These are phyloP conservation scores for Pseudogymnoascus sp. DNA, from an alignment of 2,329 filamentous ascomycete species.

Conservation along the genomic window DNA sequence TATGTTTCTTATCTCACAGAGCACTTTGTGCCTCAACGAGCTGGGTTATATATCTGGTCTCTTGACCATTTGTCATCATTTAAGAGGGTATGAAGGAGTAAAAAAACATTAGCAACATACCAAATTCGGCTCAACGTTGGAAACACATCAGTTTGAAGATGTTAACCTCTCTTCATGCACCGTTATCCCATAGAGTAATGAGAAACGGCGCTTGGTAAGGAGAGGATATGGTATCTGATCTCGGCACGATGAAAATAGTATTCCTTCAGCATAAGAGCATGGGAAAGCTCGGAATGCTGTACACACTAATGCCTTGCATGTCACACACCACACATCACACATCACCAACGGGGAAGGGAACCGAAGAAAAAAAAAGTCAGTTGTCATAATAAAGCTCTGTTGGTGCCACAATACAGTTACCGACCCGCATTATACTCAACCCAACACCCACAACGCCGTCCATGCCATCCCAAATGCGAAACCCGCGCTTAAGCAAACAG, in stretches of 20 bases:
- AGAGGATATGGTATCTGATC: slow-evolving; percentile 5
- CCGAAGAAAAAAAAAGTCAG: background rate
- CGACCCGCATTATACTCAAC: slow-evolving; percentile 7
- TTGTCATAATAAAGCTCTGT: slow-evolving; percentile 3
- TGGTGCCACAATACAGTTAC: slow-evolving; percentile 9
- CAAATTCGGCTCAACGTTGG: background rate
- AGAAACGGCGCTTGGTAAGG: slow-evolving; percentile 6
- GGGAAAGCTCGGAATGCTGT: slow-evolving; percentile 6
- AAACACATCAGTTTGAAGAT: background rate
- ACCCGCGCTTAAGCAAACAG: slow-evolving; percentile 56
- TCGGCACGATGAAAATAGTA: slow-evolving; percentile 8
- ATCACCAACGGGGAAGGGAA: background rate
- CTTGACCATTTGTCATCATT: slow-evolving; percentile 7
- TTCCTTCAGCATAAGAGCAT: slow-evolving; percentile 7
- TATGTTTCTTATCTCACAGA: slow-evolving; percentile 4
- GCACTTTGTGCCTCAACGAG: slow-evolving; percentile 6
- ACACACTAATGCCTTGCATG: slow-evolving; percentile 6
- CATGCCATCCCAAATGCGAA: slow-evolving; percentile 6
- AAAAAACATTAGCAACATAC: background rate
- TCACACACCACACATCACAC: background rate
- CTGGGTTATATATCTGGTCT: slow-evolving; percentile 8
- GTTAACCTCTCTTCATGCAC: slow-evolving; percentile 5
- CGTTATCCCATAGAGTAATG: background rate
- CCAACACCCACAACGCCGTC: slow-evolving; percentile 6
- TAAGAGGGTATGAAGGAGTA: background rate